phyloP scores from a whole-genome alignment of 169 alveolate genomes.

The Nephromyces sp. region DNA sequence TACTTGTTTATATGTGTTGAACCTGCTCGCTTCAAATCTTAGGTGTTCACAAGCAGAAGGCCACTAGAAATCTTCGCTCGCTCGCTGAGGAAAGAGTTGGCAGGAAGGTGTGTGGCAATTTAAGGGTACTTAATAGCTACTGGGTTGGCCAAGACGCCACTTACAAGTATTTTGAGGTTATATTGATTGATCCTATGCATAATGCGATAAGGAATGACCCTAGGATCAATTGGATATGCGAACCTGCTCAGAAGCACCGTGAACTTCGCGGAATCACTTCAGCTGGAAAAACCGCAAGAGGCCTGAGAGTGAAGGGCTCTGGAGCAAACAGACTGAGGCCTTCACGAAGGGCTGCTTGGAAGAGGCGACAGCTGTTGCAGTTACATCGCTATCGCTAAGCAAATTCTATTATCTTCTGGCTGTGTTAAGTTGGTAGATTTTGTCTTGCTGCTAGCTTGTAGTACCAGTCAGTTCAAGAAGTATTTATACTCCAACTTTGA shows the following conservation, averaged over 20 bases:
- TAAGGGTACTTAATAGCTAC: constrained; percentile 96
- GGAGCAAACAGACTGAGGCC: constrained; percentile 87
- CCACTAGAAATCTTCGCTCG: constrained; percentile 87
- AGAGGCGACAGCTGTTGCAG: constrained; percentile 83
- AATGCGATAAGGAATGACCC: constrained; percentile 95
- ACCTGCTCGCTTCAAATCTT: neutral
- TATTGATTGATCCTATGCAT: constrained; percentile 96
- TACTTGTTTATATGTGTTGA: neutral
- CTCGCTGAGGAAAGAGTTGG: constrained; percentile 99
- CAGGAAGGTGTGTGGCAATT: constrained; percentile 80
- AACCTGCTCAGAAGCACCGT: constrained; percentile 93
- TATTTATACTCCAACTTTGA: too few relatives aligned
- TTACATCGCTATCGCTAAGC: constrained; percentile 89
- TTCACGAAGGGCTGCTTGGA: constrained; percentile 87
- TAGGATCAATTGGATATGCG: constrained; percentile 95
- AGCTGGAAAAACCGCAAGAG: constrained; percentile 79
- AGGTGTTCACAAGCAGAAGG: constrained; percentile 88
- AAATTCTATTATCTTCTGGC: neutral
- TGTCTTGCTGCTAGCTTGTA: too few relatives aligned
- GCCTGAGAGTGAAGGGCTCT: constrained; percentile 88
- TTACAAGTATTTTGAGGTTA: constrained; percentile 95
- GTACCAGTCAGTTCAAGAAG: too few relatives aligned
- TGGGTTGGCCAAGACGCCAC: constrained; percentile 99
- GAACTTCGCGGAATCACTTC: constrained; percentile 95
- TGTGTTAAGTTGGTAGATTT: too few relatives aligned